Evolutionary conservation across 1,284 basidiomycete genomes (phyloP), one percentile per base, ranked within the genome.

Genomic region (Veloboletus limbatus): DNA sequence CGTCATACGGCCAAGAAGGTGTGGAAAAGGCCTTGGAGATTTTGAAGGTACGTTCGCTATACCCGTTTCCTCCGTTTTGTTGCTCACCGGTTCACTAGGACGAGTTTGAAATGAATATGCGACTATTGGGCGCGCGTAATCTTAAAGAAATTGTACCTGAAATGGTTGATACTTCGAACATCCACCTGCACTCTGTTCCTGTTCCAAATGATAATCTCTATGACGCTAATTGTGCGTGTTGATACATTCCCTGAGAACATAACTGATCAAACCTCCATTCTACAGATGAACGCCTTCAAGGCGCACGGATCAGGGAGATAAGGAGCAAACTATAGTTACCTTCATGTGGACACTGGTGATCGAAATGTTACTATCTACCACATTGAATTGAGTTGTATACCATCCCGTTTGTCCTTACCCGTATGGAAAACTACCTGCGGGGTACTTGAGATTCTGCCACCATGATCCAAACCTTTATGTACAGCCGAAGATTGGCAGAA

Each of bases 31-130:
- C 87, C 1, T 60, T 94, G 34, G 76, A 86, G 55, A 92, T 95
- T 48, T 68, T 95, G 42, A 78, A 82, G 58, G 90, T 89, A 58
- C 49, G 77, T 63, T 14, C 2, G n/a, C 8, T 11, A 3, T 17
- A n/a, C 1, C 21, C 4, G 4, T 17, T 26, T 35, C 25, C 40
- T 28, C 21, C 18, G 30, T 31, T 42, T 34, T 16, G 13, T 30
- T n/a, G 16, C 35, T 60, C 7, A 60, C 31, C 17, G 14, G 5
- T 27, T 21, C 20, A 24, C 30, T 50, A 95, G 88, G 91, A 94
- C 56, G 93, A 97, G 68, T 92, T 97, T 58, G 89, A 92, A 71
- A 96, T 93, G 88, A 92, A 90, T 68, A 79, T 96, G 79, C 82
- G 92, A 17, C 73, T 96, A 6, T 70, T 97, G 21, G 94, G 94